Percentiles rank a stretch among this genome's conserved stretches.
Conservation (phyloP, 2,329 filamentous ascomycete species). For the Hypoxylon sp. region DNA sequence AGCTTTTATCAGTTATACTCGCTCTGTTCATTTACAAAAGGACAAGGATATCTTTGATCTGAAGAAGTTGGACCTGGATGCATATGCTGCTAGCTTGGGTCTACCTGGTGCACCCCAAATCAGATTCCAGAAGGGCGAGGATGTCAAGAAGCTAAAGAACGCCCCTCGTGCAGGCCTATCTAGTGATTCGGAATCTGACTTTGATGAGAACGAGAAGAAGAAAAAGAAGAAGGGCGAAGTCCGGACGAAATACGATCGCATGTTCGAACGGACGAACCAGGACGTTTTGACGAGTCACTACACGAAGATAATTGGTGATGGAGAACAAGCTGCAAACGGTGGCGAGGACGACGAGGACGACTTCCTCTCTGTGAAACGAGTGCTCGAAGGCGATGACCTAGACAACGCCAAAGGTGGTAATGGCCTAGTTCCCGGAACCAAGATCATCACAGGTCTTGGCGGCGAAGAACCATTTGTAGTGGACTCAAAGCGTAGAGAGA, state of each 20-base stretch:
- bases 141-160: conserved; percentile 90
- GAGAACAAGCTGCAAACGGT: conserved; percentile 61
- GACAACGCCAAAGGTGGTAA: conserved; percentile 65
- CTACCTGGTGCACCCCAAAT: conserved; percentile 93
- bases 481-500: conserved; percentile 95
- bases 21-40: conserved; percentile 87
- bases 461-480: conserved; percentile 82
- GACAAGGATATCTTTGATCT: conserved; percentile 94
- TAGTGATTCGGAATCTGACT: conserved; percentile 72
- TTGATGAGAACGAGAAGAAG: conserved; percentile 69
- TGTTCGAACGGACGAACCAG: conserved; percentile 98
- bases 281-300: conserved; percentile 96
- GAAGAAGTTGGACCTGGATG: conserved; percentile 85
- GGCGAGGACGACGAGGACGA: conserved; percentile 75
- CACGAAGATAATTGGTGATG: conserved; percentile 82
- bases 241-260: conserved; percentile 94
- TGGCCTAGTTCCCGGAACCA: conserved; percentile 61
- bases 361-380: conserved; percentile 90
- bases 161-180: conserved; percentile 78
- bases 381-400: conserved; percentile 80
- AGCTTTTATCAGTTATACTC: conserved; percentile 91
- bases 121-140: conserved; percentile 91
- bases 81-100: conserved; percentile 86
- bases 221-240: conserved; percentile 80
- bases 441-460: conserved; percentile 76